Base-by-base conservation (phyloP, 2,329 filamentous ascomycete genomes). In the Ilyonectria mors-panacis region DNA sequence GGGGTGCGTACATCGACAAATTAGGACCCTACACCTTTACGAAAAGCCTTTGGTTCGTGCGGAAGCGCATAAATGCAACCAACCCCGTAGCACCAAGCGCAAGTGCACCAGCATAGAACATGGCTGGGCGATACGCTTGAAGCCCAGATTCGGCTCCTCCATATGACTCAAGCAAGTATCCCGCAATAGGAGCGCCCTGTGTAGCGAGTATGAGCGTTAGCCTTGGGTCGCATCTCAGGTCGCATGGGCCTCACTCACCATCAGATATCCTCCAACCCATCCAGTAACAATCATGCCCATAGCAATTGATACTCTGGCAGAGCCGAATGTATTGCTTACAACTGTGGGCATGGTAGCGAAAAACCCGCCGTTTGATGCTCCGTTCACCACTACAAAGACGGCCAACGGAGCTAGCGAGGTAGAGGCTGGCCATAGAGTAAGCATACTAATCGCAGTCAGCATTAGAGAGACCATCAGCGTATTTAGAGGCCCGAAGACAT, bases 311-410 rank as follows among this genome's bases (percentile, higher is more conserved):
- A 89, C 83, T 4, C 86, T 81, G 1, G 83, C 83, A 4, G 83
- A 87, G 1, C 88, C 89, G 78, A 90, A 90, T 0, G 89, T 84
- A 69, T 85, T 88, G 0, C 86, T 85, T 0, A 91, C 86, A 2
- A 89, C 88, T 0, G 89, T 91, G 0, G 89, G 89, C 82, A 91
- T 89, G 0, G 86, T 87, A 1, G 86, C 85, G 73, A 92, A 91
- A 80, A 91, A 91, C 0, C 86, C 88, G 0, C 89, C 89, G 70
- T 91, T 91, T 6, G 86, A 84, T 42, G 85, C 78, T 0, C 89
- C 89, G 68, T 91, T 91, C 23, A 91, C 78, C 6, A 90, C 80
- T 9, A 87, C 87, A 72, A 92, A 92, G 0, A 85, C 77, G 17
- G 87, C 78, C 30, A 91, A 74, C 0, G 88, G 87, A 0, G 79